A percentile compares a stretch with the other conserved stretches of the same genome.
phyloP scores from a whole-genome alignment of 768 basidiomycete genomes.

The Tulasnella sp. region DNA sequence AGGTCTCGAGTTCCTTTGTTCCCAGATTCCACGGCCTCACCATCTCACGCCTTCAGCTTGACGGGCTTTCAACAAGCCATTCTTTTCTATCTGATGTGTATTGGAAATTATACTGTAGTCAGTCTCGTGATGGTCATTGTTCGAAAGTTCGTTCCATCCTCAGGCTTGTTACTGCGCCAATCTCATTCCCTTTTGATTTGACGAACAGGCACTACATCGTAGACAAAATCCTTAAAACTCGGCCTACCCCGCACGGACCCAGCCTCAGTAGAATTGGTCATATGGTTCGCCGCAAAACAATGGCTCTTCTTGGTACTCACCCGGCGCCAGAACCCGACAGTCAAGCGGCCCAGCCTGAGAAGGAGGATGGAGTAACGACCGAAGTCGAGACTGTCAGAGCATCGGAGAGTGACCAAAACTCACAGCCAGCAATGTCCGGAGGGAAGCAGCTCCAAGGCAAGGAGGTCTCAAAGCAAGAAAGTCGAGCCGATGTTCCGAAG shows the following conservation, averaged over 20 bases:
- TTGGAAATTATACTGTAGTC: slow-evolving; percentile 53
- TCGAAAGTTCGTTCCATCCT: slow-evolving; percentile 55
- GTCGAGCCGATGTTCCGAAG: background rate
- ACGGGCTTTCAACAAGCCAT: slow-evolving; percentile 44
- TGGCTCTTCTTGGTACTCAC: background rate
- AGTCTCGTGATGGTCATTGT: slow-evolving; percentile 67
- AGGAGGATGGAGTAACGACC: background rate
- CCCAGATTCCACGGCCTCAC: background rate
- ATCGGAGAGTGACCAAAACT: background rate
- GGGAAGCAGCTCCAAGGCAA: too few species aligned
- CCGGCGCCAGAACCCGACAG: background rate
- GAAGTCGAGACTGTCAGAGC: background rate
- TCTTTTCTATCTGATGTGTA: slow-evolving; percentile 72
- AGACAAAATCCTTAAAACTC: slow-evolving; percentile 16
- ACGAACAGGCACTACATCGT: slow-evolving; percentile 20
- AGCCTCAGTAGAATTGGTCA: background rate
- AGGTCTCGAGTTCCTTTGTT: background rate
- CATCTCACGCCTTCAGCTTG: slow-evolving; percentile 12
- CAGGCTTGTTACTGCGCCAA: background rate
- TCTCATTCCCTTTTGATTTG: background rate
- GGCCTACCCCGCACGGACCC: background rate
- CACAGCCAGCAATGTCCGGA: background rate
- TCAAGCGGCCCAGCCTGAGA: background rate
- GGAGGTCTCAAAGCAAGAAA: too few species aligned
- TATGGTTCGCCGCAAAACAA: slow-evolving; percentile 12